Conservation (phyloP, 768 basidiomycete species). For the Chalciporus pseudorubinellus region DNA sequence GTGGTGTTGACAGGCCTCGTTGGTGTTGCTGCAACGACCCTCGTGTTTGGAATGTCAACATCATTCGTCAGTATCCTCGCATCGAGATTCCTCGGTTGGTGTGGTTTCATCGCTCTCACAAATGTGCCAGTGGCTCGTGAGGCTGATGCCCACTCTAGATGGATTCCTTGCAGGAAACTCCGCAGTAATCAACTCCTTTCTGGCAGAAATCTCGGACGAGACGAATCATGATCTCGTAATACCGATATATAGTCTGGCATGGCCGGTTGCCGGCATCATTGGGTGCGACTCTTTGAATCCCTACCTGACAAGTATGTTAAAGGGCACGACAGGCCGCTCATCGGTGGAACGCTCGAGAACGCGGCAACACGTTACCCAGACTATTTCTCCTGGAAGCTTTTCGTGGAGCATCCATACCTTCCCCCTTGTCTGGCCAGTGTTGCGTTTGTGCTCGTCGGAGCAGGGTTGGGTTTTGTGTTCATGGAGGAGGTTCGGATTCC, state of each 20-base stretch:
- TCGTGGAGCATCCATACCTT: slow-evolving; percentile 15
- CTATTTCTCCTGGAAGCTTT: slow-evolving; percentile 13
- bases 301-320: background rate
- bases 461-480: slow-evolving; percentile 12
- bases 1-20: slow-evolving; percentile 21
- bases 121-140: too few relatives aligned
- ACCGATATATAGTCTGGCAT: slow-evolving; percentile 55
- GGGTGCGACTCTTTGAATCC: slow-evolving; percentile 44
- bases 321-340: slow-evolving; percentile 1
- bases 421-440: slow-evolving; percentile 16
- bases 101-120: too few relatives aligned
- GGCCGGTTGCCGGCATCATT: slow-evolving; percentile 55
- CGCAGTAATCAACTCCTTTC: slow-evolving; percentile 58
- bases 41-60: slow-evolving; percentile 54
- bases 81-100: slow-evolving; percentile 50
- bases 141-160: slow-evolving; percentile 32
- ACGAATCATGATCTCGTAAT: slow-evolving; percentile 59
- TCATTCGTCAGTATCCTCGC: slow-evolving; percentile 44
- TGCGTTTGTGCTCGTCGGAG: slow-evolving; percentile 6
- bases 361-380: slow-evolving; percentile 16
- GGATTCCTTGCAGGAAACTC: slow-evolving; percentile 62
- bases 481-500: slow-evolving; percentile 19
- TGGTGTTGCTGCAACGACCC: slow-evolving; percentile 50
- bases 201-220: slow-evolving; percentile 61
- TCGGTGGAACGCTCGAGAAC: slow-evolving; percentile 20